These are phyloP conservation scores for Collybiopsis luxurians DNA, from an alignment of 768 basidiomycete genomes.

Conservation along the genomic window DNA sequence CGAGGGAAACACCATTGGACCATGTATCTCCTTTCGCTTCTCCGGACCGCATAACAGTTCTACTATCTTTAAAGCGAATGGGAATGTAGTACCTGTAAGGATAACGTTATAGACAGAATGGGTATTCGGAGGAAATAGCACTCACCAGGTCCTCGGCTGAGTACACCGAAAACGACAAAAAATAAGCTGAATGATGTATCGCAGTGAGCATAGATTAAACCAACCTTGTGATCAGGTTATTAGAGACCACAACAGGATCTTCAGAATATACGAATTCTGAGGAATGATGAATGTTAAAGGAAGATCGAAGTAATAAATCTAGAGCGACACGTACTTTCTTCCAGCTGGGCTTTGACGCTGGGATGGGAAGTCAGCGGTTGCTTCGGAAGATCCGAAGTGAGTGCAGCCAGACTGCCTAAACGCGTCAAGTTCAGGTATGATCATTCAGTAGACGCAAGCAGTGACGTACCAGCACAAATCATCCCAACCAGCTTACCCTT, in stretches of 20 bases:
- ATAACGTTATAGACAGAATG: not conserved
- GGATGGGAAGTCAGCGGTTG: slow-evolving; percentile 82
- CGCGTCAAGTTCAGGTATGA: not conserved
- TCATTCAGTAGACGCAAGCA: not conserved
- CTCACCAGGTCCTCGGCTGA: slow-evolving; percentile 71
- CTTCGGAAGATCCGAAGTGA: slow-evolving; percentile 53
- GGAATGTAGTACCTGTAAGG: slow-evolving; percentile 64
- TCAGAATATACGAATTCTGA: slow-evolving; percentile 70
- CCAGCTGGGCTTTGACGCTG: slow-evolving; percentile 58
- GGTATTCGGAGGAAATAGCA: not conserved
- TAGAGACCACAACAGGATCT: slow-evolving; percentile 69
- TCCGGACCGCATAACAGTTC: slow-evolving; percentile 64
- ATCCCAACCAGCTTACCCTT: slow-evolving; percentile 66
- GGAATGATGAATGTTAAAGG: not conserved
- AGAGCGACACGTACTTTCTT: slow-evolving; percentile 39
- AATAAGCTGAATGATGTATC: not conserved
- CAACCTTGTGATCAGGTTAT: slow-evolving; percentile 75
- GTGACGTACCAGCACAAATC: slow-evolving; percentile 73
- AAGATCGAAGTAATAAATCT: not conserved
- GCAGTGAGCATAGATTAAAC: slow-evolving; percentile 4
- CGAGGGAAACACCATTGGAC: slow-evolving; percentile 71
- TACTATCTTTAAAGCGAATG: slow-evolving; percentile 75
- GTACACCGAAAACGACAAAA: not conserved
- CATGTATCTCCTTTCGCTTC: slow-evolving; percentile 58
- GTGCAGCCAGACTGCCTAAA: slow-evolving; percentile 68